Evolutionary conservation across 306 rosid genomes (phyloP).

Genomic region (Sindora glabra): DNA sequence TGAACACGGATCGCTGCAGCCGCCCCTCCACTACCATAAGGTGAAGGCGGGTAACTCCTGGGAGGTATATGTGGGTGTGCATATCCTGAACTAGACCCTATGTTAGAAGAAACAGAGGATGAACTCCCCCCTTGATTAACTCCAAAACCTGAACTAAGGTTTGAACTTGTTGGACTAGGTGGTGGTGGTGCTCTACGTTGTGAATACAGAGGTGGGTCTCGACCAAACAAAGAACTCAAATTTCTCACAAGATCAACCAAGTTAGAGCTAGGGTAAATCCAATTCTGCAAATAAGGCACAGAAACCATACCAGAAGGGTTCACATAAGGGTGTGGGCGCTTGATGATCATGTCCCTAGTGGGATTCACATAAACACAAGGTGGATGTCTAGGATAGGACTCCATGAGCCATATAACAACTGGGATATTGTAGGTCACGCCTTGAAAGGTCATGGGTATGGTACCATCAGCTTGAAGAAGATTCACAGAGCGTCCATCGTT

Average conservation of each 20-base stretch:
- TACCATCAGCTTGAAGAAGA: conserved; percentile 88
- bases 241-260: conserved; percentile 48
- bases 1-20: conserved; percentile 22
- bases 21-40: conserved; percentile 39
- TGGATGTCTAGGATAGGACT: conserved; percentile 82
- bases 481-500: conserved; percentile 92
- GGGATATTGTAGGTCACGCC: conserved; percentile 87
- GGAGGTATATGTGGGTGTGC: conserved; percentile 46
- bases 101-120: no score
- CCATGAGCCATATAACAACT: conserved; percentile 83
- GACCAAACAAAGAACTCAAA: conserved; percentile 46
- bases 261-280: conserved; percentile 79
- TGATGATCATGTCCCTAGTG: conserved; percentile 92
- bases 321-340: conserved; percentile 70
- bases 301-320: conserved; percentile 79
- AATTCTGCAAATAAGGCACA: conserved; percentile 55
- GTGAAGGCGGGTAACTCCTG: conserved; percentile 67
- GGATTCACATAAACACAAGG: conserved; percentile 89
- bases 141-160: conserved; percentile 11
- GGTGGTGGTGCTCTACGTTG: conserved; percentile 48
- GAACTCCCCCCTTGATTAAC: neutral
- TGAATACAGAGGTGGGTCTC: conserved; percentile 79
- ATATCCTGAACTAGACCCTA: conserved; percentile 28
- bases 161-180: conserved; percentile 24
- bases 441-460: conserved; percentile 69